Base-by-base conservation (phyloP, 495 filamentous ascomycete species). In the Penicillium canescens region DNA sequence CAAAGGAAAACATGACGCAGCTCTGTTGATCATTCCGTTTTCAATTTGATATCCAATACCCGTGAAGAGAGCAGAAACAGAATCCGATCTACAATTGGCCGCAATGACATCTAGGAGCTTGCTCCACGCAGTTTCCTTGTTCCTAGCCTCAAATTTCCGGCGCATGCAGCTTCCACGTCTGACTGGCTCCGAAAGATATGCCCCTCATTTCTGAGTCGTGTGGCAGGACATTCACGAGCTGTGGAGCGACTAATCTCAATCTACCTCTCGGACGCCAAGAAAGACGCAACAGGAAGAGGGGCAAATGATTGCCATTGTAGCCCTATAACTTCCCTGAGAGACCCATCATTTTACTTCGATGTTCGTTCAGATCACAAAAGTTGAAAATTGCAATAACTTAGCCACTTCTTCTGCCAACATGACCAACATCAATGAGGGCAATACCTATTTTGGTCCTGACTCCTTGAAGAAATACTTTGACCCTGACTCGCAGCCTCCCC, bases 401-500 rank as follows among this genome's bases (percentile, higher is more conserved):
- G 12, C 2, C 6, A 31, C 43, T 42, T 36, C 49, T 16, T 37
- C 34, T 26, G 23, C 42, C 23, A 62, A 36, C 36, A 81, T 79
- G 74, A 13, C 64, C 33, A 67, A 67, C 37, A 46, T 52, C 37
- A 80, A 82, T 47, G 68, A 69, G 41, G 66, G 69, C 33, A 85
- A 85, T 62, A 77, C 82, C 11, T 86, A 79, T 63, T 79, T 70
- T 26, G 83, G 83, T 24, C 66, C 73, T 6, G 71, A 80, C 60
- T 73, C 80, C 2, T 53, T 86, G 54, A 72, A 67, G 48, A 68
- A 82, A 34, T 86, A 82, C 66, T 84, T 83, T 50, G 68, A 85
- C 55, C 83, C 83, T 0, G 80, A 85, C 45, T 68, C 62, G 9
- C 68, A 74, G 41, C 83, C 83, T 20, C 80, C 79, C 3, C 52